Conservation (phyloP, 202 grass and related monocot species). For the Schoenoplectus tabernaemontani region DNA sequence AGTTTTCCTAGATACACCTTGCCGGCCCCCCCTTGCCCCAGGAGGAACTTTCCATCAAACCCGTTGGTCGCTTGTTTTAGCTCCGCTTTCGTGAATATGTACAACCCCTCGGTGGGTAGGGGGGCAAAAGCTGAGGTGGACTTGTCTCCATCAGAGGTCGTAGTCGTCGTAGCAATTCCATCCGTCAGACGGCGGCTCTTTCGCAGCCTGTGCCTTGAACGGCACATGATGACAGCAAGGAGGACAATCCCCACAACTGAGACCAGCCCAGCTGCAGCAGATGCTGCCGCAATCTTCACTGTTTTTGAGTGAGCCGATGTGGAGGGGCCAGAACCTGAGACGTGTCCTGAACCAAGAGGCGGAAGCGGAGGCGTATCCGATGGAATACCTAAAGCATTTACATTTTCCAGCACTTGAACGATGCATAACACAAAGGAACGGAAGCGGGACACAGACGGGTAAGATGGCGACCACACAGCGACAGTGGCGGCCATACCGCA, state of each 20-base stretch:
- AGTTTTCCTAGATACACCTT: constrained; percentile 59
- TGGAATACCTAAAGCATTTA: constrained; percentile 46
- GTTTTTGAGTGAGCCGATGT: background rate
- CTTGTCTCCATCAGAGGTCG: background rate
- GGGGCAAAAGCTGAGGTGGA: background rate
- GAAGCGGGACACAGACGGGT: constrained; percentile 26
- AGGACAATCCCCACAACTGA: constrained; percentile 18
- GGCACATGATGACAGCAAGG: constrained; percentile 7
- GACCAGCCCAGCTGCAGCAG: constrained; percentile 31
- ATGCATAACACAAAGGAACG: constrained; percentile 43
- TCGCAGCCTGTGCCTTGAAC: background rate
- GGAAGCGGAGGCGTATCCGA: constrained; percentile 27
- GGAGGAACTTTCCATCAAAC: constrained; percentile 41
- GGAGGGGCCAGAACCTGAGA: background rate
- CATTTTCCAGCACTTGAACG: constrained; percentile 58
- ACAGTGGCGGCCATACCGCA: constrained; percentile 59
- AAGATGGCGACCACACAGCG: constrained; percentile 34
- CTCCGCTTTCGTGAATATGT: constrained; percentile 66
- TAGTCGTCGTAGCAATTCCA: background rate
- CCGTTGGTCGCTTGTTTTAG: constrained; percentile 48
- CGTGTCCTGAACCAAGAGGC: background rate
- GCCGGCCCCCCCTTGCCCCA: constrained; percentile 56
- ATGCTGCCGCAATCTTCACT: constrained; percentile 30
- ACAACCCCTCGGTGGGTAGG: constrained; percentile 48
- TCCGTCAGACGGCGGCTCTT: background rate